Conservation (phyloP, 2,329 filamentous ascomycete species). For the Diplodia mutila region DNA sequence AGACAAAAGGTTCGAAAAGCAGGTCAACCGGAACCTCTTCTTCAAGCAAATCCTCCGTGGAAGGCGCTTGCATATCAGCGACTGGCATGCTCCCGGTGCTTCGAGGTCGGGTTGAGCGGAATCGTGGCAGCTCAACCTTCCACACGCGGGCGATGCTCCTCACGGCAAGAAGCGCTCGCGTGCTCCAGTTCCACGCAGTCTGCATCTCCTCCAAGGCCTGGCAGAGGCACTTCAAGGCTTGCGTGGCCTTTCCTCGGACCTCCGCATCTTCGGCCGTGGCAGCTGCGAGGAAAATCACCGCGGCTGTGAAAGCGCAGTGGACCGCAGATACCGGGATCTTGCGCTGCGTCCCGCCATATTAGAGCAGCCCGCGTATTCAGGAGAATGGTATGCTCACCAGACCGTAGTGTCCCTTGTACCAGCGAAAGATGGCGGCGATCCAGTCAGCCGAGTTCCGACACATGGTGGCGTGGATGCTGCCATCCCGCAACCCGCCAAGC, state of each 20-base stretch:
- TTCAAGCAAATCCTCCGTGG: background rate
- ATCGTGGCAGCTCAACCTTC: background rate
- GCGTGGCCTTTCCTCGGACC: background rate
- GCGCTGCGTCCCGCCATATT: background rate
- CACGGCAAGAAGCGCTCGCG: background rate
- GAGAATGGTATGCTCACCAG: background rate
- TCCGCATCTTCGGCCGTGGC: background rate
- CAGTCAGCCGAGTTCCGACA: background rate
- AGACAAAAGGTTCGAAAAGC: background rate
- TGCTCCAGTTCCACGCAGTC: slow-evolving; percentile 1
- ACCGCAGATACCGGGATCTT: background rate
- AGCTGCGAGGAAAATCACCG: background rate
- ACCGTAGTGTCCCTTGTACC: background rate
- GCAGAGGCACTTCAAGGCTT: background rate
- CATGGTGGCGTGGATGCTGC: background rate
- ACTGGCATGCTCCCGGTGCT: too few species aligned
- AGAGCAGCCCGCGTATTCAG: too few species aligned
- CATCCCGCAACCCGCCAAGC: background rate
- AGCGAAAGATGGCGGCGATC: slow-evolving; percentile 5
- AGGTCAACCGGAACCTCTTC: background rate
- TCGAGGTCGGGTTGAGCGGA: too few species aligned
- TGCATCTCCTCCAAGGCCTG: background rate
- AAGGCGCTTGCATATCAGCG: background rate
- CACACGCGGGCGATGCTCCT: background rate
- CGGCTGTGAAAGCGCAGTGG: slow-evolving; percentile 12